Evolutionary conservation across 23 red algal genomes (phyloP).

Genomic region (Gracilaria vermiculophylla): DNA sequence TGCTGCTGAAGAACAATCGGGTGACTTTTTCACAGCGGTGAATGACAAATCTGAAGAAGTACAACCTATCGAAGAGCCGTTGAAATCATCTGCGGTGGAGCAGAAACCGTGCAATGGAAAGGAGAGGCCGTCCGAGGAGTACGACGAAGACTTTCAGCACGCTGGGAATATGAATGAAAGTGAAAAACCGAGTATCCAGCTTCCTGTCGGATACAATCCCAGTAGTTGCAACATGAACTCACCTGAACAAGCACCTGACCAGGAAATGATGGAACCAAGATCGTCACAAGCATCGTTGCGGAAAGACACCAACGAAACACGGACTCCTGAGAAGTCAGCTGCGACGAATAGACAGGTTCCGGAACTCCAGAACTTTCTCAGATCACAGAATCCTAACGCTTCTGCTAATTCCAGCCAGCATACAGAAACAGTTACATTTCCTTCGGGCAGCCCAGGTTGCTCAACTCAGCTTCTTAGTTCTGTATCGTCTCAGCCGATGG

Average conservation of each 20-base stretch:
- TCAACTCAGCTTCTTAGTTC: not conserved
- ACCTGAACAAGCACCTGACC: not conserved
- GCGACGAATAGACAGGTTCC: not conserved
- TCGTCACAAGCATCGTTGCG: not conserved
- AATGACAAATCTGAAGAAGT: not conserved
- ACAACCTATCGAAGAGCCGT: not conserved
- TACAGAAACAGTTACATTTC: not conserved
- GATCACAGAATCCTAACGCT: not conserved
- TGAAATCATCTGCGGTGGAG: not conserved
- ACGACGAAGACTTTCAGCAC: not conserved
- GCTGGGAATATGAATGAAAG: not conserved
- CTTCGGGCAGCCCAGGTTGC: not conserved
- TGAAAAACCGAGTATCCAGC: not conserved
- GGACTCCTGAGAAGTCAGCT: not conserved
- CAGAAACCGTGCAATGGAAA: not conserved
- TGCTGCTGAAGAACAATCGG: conserved; percentile 5
- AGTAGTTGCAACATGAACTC: not conserved
- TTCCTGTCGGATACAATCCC: not conserved
- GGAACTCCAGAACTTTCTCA: not conserved
- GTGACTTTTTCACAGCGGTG: not conserved
- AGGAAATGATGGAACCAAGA: not conserved
- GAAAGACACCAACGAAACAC: not conserved
- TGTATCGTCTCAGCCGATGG: not conserved
- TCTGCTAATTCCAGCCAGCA: not conserved
- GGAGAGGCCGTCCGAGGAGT: not conserved